Evolutionary conservation across 768 basidiomycete genomes (phyloP), one percentile per base, ranked within the genome.

Genomic region (Mycena capillaripes): DNA sequence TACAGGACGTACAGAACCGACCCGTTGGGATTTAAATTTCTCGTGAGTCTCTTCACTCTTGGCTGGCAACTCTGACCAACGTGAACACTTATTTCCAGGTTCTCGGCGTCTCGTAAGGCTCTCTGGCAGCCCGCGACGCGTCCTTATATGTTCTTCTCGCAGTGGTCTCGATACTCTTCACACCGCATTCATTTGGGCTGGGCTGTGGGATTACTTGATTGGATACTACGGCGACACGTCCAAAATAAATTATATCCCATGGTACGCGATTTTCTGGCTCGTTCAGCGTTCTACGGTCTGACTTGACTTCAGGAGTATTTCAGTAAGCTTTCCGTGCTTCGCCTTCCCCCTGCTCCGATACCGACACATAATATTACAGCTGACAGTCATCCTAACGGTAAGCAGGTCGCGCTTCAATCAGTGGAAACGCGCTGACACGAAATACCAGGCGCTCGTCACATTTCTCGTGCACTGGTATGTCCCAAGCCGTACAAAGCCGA

Each of bases 381-480:
- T 80, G 25, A 78, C 81, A 0, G 80, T 86, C 25, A 79, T 80
- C 17, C 72, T 82, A 23, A 83, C 82, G 73, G 85, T 84, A 67
- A 30, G 80, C 38, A n/a, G n/a, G n/a, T 10, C 9, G 38, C 38
- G 10, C 38, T 10, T 25, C 10, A 14, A 8, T 64, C 29, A n/a
- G 21, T 44, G 8, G 10, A 25, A 11, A 57, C n/a, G 19, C 2
- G n/a, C 50, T 63, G 1, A 32, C 40, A 32, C 29, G 29, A 30
- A 12, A 9, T 42, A 7, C 2, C 50, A 85, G 87, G 88, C 87
- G 0, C 74, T 86, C 30, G 78, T 88, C 34, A 89, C 88, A 0
- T 84, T 88, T 60, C 80, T 88, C 29, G 88, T 89, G 6, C 88
- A 89, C 69, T 86, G 88, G 87, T 88, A 69, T 34, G 82, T 62